Percentiles rank a stretch among this genome's conserved stretches.
These are phyloP conservation scores for Corylus americana DNA, from an alignment of 306 rosid species.

Conservation along the genomic window DNA sequence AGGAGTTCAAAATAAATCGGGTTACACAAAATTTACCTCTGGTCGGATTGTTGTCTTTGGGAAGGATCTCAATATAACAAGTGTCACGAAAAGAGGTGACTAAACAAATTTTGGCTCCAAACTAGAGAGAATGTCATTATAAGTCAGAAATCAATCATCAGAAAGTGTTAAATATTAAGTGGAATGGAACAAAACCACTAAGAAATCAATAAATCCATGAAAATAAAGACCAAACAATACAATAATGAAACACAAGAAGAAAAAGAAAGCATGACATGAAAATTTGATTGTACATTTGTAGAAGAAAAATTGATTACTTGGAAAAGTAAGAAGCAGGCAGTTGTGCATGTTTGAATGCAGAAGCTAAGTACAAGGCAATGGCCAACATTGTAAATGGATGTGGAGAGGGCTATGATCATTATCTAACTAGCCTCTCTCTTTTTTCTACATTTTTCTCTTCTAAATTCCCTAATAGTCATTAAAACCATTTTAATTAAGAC, in stretches of 20 bases:
- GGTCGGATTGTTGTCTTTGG: conserved; percentile 59
- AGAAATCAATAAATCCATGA: conserved; percentile 3
- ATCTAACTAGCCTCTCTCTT: too few species aligned
- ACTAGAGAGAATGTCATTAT: conserved; percentile 52
- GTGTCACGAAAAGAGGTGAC: conserved; percentile 94
- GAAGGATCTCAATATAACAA: conserved; percentile 87
- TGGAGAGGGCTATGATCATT: too few species aligned
- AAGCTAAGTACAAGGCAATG: too few species aligned
- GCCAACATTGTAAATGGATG: too few species aligned
- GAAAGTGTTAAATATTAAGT: conserved; percentile 1
- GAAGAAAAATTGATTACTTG: too few species aligned
- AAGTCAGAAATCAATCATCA: conserved; percentile 31
- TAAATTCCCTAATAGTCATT: too few species aligned
- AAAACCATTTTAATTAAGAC: too few species aligned
- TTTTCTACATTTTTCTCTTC: too few species aligned
- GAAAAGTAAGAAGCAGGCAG: too few species aligned
- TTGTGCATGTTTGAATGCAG: too few species aligned
- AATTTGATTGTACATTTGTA: too few species aligned
- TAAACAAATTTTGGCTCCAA: conserved; percentile 79
- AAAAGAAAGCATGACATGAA: neutral
- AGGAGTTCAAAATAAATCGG: neutral
- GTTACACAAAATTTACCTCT: conserved; percentile 53
- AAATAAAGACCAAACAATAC: conserved; percentile 12
- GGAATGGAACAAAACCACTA: neutral
- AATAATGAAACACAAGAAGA: neutral